A percentile compares a stretch with the other conserved stretches of the same genome.
Conservation (phyloP, 768 basidiomycete genomes). For the Tricholomella constricta region DNA sequence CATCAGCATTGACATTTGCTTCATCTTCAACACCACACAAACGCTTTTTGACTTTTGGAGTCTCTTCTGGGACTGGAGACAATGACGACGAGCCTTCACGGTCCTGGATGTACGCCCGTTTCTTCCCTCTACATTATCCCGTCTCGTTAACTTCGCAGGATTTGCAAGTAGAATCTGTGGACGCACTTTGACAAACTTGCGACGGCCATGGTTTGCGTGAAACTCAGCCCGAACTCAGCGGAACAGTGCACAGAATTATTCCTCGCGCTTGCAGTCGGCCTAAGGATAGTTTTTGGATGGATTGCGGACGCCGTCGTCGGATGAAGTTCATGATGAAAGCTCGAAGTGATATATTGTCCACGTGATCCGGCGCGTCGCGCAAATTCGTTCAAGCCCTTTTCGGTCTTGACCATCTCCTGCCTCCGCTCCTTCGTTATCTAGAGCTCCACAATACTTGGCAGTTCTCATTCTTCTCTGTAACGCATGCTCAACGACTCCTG, state of each 20-base stretch:
- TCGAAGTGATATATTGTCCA: conserved; percentile 6
- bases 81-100: conserved; percentile 33
- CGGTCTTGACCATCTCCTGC: background rate
- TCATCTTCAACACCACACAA: conserved; percentile 18
- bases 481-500: no score
- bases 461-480: no score
- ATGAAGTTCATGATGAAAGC: conserved; percentile 22
- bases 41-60: conserved; percentile 52
- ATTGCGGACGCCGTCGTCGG: conserved; percentile 30
- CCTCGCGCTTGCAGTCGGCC: background rate
- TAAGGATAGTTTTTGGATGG: conserved; percentile 30
- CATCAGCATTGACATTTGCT: conserved; percentile 5
- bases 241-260: conserved; percentile 13
- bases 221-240: conserved; percentile 6
- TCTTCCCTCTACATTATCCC: conserved; percentile 45
- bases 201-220: conserved; percentile 17
- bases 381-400: background rate
- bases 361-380: conserved; percentile 22
- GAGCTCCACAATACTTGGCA: background rate
- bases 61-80: conserved; percentile 34
- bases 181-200: conserved; percentile 34
- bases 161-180: background rate
- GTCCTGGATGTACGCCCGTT: conserved; percentile 41
- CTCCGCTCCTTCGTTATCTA: background rate
- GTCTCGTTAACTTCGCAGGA: conserved; percentile 12